A percentile compares a stretch with the other conserved stretches of the same genome.
Conservation (phyloP, 2,329 filamentous ascomycete genomes). For the Trichophyton verrucosum region DNA sequence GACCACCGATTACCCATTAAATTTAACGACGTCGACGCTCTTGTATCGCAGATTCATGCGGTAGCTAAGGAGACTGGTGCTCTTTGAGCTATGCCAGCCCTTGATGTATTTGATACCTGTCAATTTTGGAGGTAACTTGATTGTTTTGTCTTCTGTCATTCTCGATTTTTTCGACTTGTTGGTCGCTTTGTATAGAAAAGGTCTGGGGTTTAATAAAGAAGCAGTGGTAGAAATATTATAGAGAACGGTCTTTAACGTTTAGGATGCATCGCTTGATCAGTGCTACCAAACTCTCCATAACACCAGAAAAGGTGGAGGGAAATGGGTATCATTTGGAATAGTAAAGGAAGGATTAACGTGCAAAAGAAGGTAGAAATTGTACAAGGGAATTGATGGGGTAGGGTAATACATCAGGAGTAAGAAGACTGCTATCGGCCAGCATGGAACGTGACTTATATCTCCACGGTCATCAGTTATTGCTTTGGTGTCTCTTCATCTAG, state of each 20-base stretch:
- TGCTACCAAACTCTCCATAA: too few species aligned
- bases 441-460: neutral
- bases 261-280: too few species aligned
- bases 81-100: neutral
- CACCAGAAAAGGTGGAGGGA: neutral
- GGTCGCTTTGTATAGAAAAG: too few species aligned
- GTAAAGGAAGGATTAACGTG: neutral
- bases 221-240: too few species aligned
- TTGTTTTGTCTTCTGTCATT: neutral
- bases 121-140: neutral
- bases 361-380: too few species aligned
- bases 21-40: conserved; percentile 47
- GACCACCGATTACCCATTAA: conserved; percentile 60
- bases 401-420: neutral
- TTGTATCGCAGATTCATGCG: conserved; percentile 21
- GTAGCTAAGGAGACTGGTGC: conserved; percentile 7
- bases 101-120: neutral
- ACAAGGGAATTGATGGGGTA: neutral
- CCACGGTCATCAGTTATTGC: neutral
- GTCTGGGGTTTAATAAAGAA: too few species aligned
- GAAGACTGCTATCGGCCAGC: neutral
- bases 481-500: neutral
- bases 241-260: too few species aligned
- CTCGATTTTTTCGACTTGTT: neutral
- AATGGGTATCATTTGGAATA: neutral